These are phyloP conservation scores for Bifiguratus adelaidae DNA, from an alignment of 192 early-diverging fungal species.

Conservation along the genomic window DNA sequence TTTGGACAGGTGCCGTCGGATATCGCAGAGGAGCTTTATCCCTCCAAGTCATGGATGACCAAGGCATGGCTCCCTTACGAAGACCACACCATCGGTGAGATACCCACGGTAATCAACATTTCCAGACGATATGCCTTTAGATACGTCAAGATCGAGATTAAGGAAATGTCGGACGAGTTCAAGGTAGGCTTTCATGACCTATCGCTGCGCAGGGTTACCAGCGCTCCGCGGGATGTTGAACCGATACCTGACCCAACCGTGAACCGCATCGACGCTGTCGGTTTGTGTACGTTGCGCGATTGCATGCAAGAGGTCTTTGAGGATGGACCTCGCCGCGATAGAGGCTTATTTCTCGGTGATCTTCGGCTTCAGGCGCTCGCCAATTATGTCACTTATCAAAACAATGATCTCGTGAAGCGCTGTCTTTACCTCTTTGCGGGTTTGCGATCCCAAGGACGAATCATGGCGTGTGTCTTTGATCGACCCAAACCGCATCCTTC, in stretches of 20 bases:
- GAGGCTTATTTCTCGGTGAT: not conserved
- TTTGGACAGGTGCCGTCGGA: conserved; percentile 2
- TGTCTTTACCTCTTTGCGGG: conserved; percentile 3
- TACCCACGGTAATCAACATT: not conserved
- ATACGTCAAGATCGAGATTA: not conserved
- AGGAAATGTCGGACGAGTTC: conserved; percentile 1
- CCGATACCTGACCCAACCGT: not conserved
- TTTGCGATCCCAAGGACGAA: not conserved
- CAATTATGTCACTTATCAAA: conserved; percentile 4
- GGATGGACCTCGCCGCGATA: conserved; percentile 1
- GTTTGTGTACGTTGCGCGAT: not conserved
- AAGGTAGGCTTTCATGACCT: conserved; percentile 1
- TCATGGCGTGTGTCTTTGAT: conserved; percentile 1
- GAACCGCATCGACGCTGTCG: not conserved
- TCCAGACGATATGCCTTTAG: not conserved
- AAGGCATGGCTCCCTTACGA: conserved; percentile 2
- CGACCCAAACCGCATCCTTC: not conserved
- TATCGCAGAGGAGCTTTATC: conserved; percentile 1
- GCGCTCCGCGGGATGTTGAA: not conserved
- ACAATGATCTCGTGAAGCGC: not conserved
- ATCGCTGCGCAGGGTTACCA: not conserved
- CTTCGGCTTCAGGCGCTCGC: conserved; percentile 2
- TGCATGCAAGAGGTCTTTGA: conserved; percentile 3
- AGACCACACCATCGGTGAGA: not conserved
- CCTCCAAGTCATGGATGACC: conserved; percentile 4